Evolutionary conservation across 805 yeast genomes (phyloP).

Genomic region (Starmerella kuoi): DNA sequence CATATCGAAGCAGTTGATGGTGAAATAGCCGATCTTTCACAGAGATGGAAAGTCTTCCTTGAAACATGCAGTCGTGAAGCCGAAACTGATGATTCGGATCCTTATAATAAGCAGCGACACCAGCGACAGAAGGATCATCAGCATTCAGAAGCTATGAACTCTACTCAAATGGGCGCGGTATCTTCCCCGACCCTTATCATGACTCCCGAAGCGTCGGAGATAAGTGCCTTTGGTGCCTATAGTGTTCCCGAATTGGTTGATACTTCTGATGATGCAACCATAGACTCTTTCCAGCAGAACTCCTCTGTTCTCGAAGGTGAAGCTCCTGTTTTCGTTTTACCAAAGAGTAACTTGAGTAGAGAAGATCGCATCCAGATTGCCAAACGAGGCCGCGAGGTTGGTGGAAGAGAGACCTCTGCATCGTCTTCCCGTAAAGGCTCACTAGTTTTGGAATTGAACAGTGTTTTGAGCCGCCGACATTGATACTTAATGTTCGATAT

Average conservation of each 20-base stretch:
- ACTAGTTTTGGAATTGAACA: constrained; percentile 12
- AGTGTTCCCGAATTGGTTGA: constrained; percentile 5
- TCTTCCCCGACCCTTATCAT: constrained; percentile 10
- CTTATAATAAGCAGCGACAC: not conserved
- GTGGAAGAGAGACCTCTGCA: not conserved
- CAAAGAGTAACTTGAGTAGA: constrained; percentile 10
- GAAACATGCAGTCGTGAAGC: not conserved
- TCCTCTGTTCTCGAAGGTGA: constrained; percentile 14
- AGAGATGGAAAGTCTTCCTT: constrained; percentile 1
- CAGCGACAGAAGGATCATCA: not conserved
- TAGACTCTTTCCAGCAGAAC: constrained; percentile 1
- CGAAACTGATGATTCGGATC: not conserved
- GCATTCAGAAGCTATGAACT: not conserved
- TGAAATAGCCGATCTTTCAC: constrained; percentile 13
- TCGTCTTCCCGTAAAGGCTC: not conserved
- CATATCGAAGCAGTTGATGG: constrained; percentile 10
- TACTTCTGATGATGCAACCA: constrained; percentile 1
- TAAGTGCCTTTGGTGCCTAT: constrained; percentile 1
- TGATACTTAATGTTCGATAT: not conserved
- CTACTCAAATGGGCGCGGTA: not conserved
- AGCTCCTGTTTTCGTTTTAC: not conserved
- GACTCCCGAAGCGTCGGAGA: constrained; percentile 6
- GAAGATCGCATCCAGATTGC: constrained; percentile 17
- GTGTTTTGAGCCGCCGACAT: constrained; percentile 10
- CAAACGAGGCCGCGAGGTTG: not conserved